phyloP scores from a whole-genome alignment of 2,329 filamentous ascomycete genomes.

The Nigrospora sphaerica region DNA sequence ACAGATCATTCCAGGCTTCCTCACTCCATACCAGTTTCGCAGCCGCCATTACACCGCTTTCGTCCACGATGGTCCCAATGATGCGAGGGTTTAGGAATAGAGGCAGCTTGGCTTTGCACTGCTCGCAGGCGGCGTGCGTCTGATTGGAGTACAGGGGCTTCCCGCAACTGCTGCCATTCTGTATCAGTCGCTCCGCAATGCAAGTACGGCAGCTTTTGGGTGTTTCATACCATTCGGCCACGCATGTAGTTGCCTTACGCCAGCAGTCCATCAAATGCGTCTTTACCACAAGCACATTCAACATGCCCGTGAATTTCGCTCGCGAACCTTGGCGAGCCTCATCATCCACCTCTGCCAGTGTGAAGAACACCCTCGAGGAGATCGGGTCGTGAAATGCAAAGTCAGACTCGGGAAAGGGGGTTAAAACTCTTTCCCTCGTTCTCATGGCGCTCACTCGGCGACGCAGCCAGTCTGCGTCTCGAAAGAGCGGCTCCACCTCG shows the following conservation, averaged over 20 bases:
- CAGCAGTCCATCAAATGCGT: constrained; percentile 20
- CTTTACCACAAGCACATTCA: constrained; percentile 25
- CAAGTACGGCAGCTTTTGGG: no score
- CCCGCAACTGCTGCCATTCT: constrained; percentile 34
- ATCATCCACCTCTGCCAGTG: constrained; percentile 34
- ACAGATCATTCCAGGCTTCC: constrained; percentile 39
- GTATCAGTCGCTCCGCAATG: neutral
- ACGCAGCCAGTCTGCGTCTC: constrained; percentile 46
- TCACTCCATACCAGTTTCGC: constrained; percentile 48
- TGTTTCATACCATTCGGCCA: constrained; percentile 29
- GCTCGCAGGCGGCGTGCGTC: constrained; percentile 25
- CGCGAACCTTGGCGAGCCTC: constrained; percentile 25
- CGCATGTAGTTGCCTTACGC: constrained; percentile 28
- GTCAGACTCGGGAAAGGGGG: constrained; percentile 37
- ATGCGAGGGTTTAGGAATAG: constrained; percentile 32
- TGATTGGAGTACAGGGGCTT: constrained; percentile 46
- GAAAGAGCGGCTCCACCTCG: constrained; percentile 46
- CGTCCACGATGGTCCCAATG: constrained; percentile 37
- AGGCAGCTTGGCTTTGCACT: constrained; percentile 21
- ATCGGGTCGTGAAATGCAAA: constrained; percentile 23
- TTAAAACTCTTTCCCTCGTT: constrained; percentile 42
- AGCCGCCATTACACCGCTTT: constrained; percentile 44
- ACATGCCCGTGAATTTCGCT: constrained; percentile 30
- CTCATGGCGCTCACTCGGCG: constrained; percentile 37
- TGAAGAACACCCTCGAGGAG: constrained; percentile 27